Evolutionary conservation across 441 rosid species (phyloP).

Genomic region (Populus hybrid): DNA sequence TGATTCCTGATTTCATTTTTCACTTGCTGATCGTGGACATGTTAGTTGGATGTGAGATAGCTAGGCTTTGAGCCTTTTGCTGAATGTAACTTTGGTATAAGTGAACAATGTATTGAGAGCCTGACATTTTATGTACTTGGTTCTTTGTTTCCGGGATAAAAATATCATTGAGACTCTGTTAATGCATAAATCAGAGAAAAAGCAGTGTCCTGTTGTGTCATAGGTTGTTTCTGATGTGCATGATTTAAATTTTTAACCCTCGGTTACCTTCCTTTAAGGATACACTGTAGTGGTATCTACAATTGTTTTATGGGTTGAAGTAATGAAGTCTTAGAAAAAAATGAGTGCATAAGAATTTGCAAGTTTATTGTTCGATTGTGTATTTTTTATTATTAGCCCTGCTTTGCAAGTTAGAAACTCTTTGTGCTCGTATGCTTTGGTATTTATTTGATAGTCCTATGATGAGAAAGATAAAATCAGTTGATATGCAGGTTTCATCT

Average conservation of each 20-base stretch:
- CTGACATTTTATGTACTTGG: background rate
- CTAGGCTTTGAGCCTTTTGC: background rate
- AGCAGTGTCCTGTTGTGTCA: background rate
- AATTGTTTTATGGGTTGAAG: background rate
- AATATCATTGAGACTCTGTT: background rate
- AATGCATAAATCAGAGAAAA: background rate
- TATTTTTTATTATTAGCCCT: background rate
- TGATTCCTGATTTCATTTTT: background rate
- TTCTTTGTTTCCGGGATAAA: background rate
- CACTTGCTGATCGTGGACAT: background rate
- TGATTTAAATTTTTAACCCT: background rate
- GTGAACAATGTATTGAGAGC: background rate
- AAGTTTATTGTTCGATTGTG: background rate
- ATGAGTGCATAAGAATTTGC: background rate
- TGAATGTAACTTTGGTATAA: background rate
- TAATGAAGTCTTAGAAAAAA: background rate
- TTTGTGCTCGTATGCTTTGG: background rate
- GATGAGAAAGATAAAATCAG: background rate
- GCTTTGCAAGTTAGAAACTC: background rate
- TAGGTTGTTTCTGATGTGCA: background rate
- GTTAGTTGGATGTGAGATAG: background rate
- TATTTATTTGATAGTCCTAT: too few species aligned
- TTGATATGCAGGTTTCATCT: slow-evolving; percentile 20
- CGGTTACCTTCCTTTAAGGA: background rate
- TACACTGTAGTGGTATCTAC: background rate